A percentile compares a stretch with the other conserved stretches of the same genome.
These are phyloP conservation scores for Alternaria burnsii DNA, from an alignment of 2,329 filamentous ascomycete genomes.

Conservation along the genomic window DNA sequence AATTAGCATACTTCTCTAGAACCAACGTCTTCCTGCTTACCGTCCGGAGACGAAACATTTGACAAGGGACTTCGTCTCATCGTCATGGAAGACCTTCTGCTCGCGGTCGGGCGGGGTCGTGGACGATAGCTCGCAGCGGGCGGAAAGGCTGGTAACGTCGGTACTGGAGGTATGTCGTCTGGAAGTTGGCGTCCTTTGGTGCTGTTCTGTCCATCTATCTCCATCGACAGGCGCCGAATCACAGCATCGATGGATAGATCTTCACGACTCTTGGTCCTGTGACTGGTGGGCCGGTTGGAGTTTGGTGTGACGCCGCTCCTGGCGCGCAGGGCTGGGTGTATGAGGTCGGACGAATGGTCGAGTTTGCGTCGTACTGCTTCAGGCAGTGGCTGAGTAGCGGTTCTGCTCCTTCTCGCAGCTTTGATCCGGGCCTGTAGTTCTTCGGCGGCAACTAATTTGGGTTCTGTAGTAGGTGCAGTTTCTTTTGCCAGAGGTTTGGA, in stretches of 20 bases:
- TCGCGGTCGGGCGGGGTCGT: conserved; percentile 10
- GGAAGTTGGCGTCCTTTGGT: neutral
- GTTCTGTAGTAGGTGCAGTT: conserved; percentile 1
- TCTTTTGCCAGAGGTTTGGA: conserved; percentile 11
- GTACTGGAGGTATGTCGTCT: conserved; percentile 8
- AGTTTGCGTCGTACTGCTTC: conserved; percentile 20
- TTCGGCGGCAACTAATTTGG: conserved; percentile 24
- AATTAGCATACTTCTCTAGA: neutral
- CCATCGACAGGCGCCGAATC: conserved; percentile 31
- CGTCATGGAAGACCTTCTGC: conserved; percentile 23
- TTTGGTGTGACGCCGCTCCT: conserved; percentile 13
- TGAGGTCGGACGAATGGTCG: conserved; percentile 19
- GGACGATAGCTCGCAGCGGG: conserved; percentile 13
- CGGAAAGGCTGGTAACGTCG: conserved; percentile 4
- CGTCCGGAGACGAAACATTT: conserved; percentile 20
- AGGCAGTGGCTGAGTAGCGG: conserved; percentile 15
- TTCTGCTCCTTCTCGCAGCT: conserved; percentile 26
- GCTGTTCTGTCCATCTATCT: conserved; percentile 2
- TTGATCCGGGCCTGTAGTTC: conserved; percentile 32
- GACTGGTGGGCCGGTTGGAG: conserved; percentile 7
- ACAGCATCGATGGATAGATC: conserved; percentile 32
- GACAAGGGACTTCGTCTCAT: conserved; percentile 28
- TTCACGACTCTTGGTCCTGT: conserved; percentile 8
- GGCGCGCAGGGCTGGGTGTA: conserved; percentile 18
- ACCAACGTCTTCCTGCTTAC: conserved; percentile 1